phyloP scores from a whole-genome alignment of 805 yeast genomes.

The Lipomyces chichibuensis region DNA sequence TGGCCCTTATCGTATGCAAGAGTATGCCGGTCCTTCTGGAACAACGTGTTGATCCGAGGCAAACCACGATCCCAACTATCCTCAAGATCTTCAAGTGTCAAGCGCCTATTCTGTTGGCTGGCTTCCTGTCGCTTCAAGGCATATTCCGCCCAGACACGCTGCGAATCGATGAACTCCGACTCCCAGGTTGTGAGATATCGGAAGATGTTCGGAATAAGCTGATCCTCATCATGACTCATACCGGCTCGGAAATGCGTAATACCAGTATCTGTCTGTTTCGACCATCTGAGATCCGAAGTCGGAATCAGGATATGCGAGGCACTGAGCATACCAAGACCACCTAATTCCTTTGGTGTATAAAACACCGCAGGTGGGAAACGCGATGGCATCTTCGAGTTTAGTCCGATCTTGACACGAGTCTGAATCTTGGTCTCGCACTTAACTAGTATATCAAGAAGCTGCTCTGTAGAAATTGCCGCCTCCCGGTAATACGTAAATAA shows the following conservation, averaged over 20 bases:
- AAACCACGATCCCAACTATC: conserved; percentile 96
- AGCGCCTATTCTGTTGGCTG: conserved; percentile 74
- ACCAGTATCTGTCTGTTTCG: conserved; percentile 91
- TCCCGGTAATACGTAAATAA: conserved; percentile 89
- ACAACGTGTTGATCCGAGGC: conserved; percentile 92
- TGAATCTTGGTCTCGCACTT: conserved; percentile 92
- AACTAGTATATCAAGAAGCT: conserved; percentile 77
- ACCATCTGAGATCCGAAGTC: conserved; percentile 87
- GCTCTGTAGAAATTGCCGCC: conserved; percentile 82
- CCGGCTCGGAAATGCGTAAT: conserved; percentile 94
- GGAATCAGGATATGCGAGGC: conserved; percentile 96
- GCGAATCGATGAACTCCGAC: conserved; percentile 90
- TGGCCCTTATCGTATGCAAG: conserved; percentile 95
- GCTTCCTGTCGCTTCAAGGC: conserved; percentile 90
- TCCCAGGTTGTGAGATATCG: conserved; percentile 96
- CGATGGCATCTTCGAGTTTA: conserved; percentile 97
- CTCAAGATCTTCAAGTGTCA: conserved; percentile 91
- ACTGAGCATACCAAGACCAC: conserved; percentile 97
- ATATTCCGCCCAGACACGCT: conserved; percentile 97
- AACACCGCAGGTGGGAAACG: conserved; percentile 98
- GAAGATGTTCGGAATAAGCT: conserved; percentile 88
- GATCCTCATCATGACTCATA: conserved; percentile 73
- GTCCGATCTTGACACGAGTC: conserved; percentile 89
- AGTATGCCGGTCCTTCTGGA: conserved; percentile 93
- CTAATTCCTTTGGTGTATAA: conserved; percentile 94